Evolutionary conservation across 352 stramenopile genomes (phyloP).

Genomic region (Phytophthora parvispora): DNA sequence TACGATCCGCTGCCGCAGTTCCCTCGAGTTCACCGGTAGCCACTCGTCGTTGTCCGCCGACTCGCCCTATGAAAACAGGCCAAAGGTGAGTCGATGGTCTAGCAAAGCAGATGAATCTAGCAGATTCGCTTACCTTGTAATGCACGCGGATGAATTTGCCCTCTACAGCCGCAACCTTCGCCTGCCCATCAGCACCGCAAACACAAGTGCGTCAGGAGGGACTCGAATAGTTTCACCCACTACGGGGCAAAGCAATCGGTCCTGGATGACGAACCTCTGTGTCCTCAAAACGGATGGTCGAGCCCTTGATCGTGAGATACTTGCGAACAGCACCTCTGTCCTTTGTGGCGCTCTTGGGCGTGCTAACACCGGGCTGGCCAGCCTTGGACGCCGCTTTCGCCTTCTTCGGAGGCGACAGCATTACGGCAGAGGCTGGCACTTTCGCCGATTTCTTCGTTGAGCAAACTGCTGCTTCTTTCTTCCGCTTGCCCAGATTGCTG

Average conservation of each 20-base stretch:
- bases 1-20: constrained; percentile 59
- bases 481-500: constrained; percentile 35
- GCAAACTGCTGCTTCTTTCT: constrained; percentile 21
- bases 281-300: constrained; percentile 74
- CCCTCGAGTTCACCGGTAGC: constrained; percentile 59
- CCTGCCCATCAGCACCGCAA: constrained; percentile 35
- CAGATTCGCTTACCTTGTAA: constrained; percentile 62
- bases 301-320: constrained; percentile 67
- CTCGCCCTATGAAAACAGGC: constrained; percentile 46
- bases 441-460: constrained; percentile 29
- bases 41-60: constrained; percentile 79
- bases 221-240: neutral
- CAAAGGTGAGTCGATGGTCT: neutral
- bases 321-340: constrained; percentile 38
- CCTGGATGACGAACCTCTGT: constrained; percentile 47
- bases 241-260: constrained; percentile 1
- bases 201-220: constrained; percentile 8
- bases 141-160: constrained; percentile 83
- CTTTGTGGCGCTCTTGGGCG: constrained; percentile 42
- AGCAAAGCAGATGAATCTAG: neutral
- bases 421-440: constrained; percentile 9
- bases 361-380: constrained; percentile 12
- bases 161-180: constrained; percentile 72
- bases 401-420: constrained; percentile 33
- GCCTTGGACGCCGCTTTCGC: constrained; percentile 22